Conservation (phyloP, 331 rosid species). For the Quercus tomentella region DNA sequence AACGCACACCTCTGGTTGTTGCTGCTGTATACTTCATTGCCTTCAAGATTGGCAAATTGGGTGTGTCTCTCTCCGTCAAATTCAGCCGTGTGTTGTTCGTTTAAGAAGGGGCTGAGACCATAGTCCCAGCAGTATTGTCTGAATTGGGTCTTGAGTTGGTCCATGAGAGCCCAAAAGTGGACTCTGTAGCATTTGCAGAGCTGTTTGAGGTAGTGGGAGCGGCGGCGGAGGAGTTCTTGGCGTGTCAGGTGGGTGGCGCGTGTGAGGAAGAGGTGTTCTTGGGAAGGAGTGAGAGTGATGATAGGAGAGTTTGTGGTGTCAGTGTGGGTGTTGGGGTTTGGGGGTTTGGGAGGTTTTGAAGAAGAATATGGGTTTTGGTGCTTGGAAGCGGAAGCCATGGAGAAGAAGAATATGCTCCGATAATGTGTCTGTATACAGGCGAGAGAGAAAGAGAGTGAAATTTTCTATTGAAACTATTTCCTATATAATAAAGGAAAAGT, state of each 20-base stretch:
- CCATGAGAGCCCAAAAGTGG: conserved; percentile 41
- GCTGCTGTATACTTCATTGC: not conserved
- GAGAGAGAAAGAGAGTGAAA: not conserved
- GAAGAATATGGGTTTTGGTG: conserved; percentile 6
- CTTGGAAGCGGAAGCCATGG: conserved; percentile 27
- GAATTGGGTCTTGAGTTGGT: conserved; percentile 25
- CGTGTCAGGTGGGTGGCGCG: conserved; percentile 31
- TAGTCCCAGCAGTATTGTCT: conserved; percentile 30
- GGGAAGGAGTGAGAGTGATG: conserved; percentile 5
- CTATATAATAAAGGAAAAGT: no score
- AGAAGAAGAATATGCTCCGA: not conserved
- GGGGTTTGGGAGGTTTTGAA: conserved; percentile 7
- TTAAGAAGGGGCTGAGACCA: conserved; percentile 24
- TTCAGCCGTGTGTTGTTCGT: not conserved
- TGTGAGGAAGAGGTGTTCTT: not conserved
- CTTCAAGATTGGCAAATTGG: conserved; percentile 8
- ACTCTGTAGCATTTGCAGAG: conserved; percentile 42
- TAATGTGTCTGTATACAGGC: not conserved
- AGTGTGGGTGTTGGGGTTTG: not conserved
- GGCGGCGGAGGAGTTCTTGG: conserved; percentile 35
- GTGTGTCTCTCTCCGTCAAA: not conserved
- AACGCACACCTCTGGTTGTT: conserved; percentile 27
- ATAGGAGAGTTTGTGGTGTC: not conserved
- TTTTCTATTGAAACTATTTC: not conserved
- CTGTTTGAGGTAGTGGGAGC: conserved; percentile 15